Base-by-base conservation (phyloP, 2,329 filamentous ascomycete species). In the Botrytis squamosa region DNA sequence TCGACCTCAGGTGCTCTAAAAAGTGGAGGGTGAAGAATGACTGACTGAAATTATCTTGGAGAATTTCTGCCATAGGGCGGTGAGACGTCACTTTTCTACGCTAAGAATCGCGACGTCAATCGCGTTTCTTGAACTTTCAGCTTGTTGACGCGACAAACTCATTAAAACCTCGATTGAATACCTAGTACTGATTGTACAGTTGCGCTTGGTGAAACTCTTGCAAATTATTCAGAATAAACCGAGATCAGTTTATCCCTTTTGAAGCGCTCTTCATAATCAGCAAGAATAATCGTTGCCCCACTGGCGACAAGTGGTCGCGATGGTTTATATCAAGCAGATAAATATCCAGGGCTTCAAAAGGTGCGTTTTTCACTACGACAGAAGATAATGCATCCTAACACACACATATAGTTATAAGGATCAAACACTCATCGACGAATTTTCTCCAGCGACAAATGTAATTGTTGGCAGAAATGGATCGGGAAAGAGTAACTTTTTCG, bases 291-390 rank as follows among this genome's bases (percentile, higher is more conserved):
- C 60, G 57, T 73, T 72, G 75, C 77, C 75, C 73, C 76, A 67
- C 73, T 72, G 62, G 74, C 63, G 57, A 75, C 67, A 66, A 73
- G 55, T 59, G 16, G 66, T 74, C 76, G 77, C 78, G 71, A 87
- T 82, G 79, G 97, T 98, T 95, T 96, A 97, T 86, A 98, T 99
- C 88, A 99, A 99, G 84, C 96, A 99, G 86, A 98, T 98, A 83
- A 98, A 98, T 84, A 98, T 99, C 82, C 96, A 99, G 84, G 96
- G 96, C 90, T 99, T 99, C 86, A 99, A 99, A 86, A 98, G 94
- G 94, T 97, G 84, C 78, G 84, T 81, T 10, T 64, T 29, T 2
- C 18, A 14, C 60, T 29, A 46, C 3, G 14, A n/a, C 33, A 25
- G 22, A 29, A 20, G n/a, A 63, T 44, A 65, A 59, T 46, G n/a